Evolutionary conservation across 148 eudicot species (phyloP), one percentile per base, ranked within the genome.

Genomic region (Selenicereus undatus): DNA sequence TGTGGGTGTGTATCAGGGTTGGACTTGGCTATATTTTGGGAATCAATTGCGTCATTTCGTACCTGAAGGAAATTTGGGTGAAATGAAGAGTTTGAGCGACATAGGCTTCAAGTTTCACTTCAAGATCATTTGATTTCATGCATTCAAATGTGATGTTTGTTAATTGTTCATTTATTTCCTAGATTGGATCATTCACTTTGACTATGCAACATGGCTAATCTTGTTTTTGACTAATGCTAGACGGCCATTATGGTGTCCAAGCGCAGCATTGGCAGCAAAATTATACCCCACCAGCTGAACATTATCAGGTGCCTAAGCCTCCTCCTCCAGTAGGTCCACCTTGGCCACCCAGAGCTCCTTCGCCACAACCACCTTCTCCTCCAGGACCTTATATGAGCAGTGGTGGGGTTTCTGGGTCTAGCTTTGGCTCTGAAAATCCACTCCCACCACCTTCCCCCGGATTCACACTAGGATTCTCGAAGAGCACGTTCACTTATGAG

Each of bases 361-460:
- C 96, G 12, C 92, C 93, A 5, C 79, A 74, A 71, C 88, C 80
- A 14, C 62, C 86, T 12, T 86, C 90, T 27, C 86, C 86, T 18
- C 91, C 90, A 39, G 91, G 85, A 51, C 80, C 91, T 72, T 88
- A 78, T 82, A 80, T 90, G 80, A 92, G 88, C 86, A 93, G 94
- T 82, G 90, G 98, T 58, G 97, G 98, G 62, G 96, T 88, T 77
- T 91, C 97, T 35, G 97, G 89, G 45, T 92, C 97, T 71, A 91
- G 90, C 83, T 90, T 91, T 0, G 97, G 97, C 17, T 85, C 93
- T 16, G 91, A 89, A 74, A 84, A 76, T 56, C 86, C 89, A 39
- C 86, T 82, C 16, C 94, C 93, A 8, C 90, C 98, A 18, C 93
- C 94, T 71, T 93, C 99, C 14, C 97, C 99, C 14, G 93, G 93